Evolutionary conservation across 768 basidiomycete genomes (phyloP), one percentile per base, ranked within the genome.

Genomic region (Boletus pseudopeckii): DNA sequence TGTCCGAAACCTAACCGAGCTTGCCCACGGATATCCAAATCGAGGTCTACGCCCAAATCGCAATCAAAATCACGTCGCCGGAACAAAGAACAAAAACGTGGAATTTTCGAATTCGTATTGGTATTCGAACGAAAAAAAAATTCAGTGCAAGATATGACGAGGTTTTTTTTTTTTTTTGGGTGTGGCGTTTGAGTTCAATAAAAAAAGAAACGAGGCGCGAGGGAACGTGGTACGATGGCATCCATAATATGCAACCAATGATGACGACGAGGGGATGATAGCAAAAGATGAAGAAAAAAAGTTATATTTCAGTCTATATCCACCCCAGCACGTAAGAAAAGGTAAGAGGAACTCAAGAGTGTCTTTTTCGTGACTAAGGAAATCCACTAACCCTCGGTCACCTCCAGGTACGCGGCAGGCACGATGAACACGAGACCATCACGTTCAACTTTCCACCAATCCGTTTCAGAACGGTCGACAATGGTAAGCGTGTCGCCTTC

Each of bases 391-490:
- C 96, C 91, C 82, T 88, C 83, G 65, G 79, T 77, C 62, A 85
- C 71, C 72, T 96, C 90, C 68, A 99, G 70, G 70, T 98, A 98
- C 18, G 86, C 83, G 24, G 94, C 92, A 48, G 97, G 97, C 5
- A 94, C 93, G 65, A 94, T 85, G 74, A 88, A 90, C 48, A 97
- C 84, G 56, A 85, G 71, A 20, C 96, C 96, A 45, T 80, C 84
- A 64, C 82, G 81, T 74, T 98, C 95, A 37, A 87, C 88, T 75
- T 95, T 98, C 92, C 92, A 98, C 97, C 97, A 98, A 63, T 91
- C 90, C 48, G 75, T 78, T 60, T 98, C 97, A 50, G 80, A 80
- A 44, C 72, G 81, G 65, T 99, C 97, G 53, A 98, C 80, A 57
- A 99, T 84, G 8, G 77, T 76, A 37, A 98, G 72, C 33, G 72